Evolutionary conservation across 1,284 basidiomycete species (phyloP).

Genomic region (Ustilago sp.): DNA sequence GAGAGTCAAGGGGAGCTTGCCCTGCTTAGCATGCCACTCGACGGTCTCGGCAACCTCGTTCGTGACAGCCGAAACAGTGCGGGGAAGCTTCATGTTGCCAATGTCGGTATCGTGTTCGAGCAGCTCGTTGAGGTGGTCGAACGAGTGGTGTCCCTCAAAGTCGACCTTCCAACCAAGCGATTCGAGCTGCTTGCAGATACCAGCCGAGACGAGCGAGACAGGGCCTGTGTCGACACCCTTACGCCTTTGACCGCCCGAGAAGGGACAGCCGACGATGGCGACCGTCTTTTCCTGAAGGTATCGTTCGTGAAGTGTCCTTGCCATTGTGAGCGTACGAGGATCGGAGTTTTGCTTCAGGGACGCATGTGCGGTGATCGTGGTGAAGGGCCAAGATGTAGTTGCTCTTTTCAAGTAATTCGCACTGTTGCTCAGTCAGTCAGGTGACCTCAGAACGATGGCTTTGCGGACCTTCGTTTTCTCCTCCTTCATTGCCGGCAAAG

Average conservation of each 20-base stretch:
- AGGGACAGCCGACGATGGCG: slow-evolving; percentile 65
- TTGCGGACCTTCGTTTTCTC: slow-evolving; percentile 8
- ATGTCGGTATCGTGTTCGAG: slow-evolving; percentile 56
- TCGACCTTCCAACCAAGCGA: slow-evolving; percentile 87
- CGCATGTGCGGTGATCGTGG: background rate
- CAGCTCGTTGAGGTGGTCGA: slow-evolving; percentile 77
- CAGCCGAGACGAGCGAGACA: slow-evolving; percentile 60
- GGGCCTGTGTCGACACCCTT: slow-evolving; percentile 67
- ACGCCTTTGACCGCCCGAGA: slow-evolving; percentile 65
- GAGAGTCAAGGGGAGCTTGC: slow-evolving; percentile 88
- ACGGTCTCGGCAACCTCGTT: slow-evolving; percentile 83
- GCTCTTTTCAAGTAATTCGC: slow-evolving; percentile 12
- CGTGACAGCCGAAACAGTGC: slow-evolving; percentile 75
- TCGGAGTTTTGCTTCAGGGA: background rate
- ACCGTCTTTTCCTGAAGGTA: slow-evolving; percentile 55
- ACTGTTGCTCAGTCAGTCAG: background rate
- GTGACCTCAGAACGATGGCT: background rate
- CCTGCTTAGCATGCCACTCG: slow-evolving; percentile 79
- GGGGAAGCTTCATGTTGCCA: slow-evolving; percentile 63
- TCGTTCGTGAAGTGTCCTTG: slow-evolving; percentile 45
- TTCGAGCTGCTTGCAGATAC: slow-evolving; percentile 63
- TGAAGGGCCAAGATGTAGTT: background rate
- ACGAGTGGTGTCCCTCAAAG: slow-evolving; percentile 88
- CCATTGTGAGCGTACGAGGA: slow-evolving; percentile 18
- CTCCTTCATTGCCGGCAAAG: background rate